phyloP scores from a whole-genome alignment of 352 stramenopile genomes.

The Elongisporangium prolatum region DNA sequence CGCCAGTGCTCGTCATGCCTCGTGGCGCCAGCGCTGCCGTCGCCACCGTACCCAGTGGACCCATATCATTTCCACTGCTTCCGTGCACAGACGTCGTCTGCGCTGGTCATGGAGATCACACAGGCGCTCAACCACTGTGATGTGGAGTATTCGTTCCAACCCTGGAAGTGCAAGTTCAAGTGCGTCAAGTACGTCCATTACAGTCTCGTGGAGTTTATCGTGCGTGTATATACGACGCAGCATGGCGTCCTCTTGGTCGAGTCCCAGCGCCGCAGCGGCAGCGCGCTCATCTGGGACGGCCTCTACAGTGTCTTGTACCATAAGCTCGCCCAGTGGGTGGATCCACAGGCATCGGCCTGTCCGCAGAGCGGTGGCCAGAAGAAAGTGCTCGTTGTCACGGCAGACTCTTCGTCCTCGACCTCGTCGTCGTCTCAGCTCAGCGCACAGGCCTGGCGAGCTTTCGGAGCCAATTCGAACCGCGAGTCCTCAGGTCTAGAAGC shows the following conservation, averaged over 20 bases:
- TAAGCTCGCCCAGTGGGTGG: conserved; percentile 40
- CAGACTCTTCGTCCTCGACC: neutral
- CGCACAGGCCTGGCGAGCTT: conserved; percentile 54
- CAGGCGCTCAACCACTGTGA: conserved; percentile 45
- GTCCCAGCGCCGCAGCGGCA: conserved; percentile 71
- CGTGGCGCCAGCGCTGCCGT: conserved; percentile 48
- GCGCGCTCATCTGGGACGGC: conserved; percentile 73
- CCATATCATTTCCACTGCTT: conserved; percentile 78
- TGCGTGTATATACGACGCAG: conserved; percentile 50
- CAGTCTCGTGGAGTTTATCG: conserved; percentile 76
- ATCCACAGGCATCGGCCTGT: conserved; percentile 41
- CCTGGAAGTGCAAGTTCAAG: conserved; percentile 84
- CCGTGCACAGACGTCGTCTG: conserved; percentile 20
- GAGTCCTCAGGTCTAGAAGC: conserved; percentile 66
- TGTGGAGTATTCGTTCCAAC: conserved; percentile 64
- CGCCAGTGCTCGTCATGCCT: conserved; percentile 20
- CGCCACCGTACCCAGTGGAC: conserved; percentile 71
- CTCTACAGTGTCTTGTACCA: conserved; percentile 76
- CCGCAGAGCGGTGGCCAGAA: conserved; percentile 74
- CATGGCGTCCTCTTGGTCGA: conserved; percentile 53
- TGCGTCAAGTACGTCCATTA: conserved; percentile 85
- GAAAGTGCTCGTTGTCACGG: conserved; percentile 21
- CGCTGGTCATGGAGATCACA: conserved; percentile 39
- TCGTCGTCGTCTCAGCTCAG: conserved; percentile 18
- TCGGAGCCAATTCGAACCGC: conserved; percentile 24